Conservation (phyloP, 164 flowering plant genomes). For the Vitis vinifera region ASM3070453v1 NC_081813.1:3062001-3062500, state of each 20-base stretch:
- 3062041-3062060: background rate
- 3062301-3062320: too few species aligned
- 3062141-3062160: conserved; percentile 42
- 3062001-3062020: too few species aligned
- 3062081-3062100: background rate
- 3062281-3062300: too few species aligned
- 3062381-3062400: conserved; percentile 91
- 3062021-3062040: too few species aligned
- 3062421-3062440: conserved; percentile 74
- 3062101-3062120: conserved; percentile 34
- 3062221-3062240: too few species aligned
- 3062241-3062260: too few species aligned
- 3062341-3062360: too few species aligned
- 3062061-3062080: background rate
- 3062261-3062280: too few species aligned
- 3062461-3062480: conserved; percentile 91
- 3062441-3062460: conserved; percentile 92
- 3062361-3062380: conserved; percentile 37
- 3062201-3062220: too few species aligned
- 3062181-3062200: conserved; percentile 41
- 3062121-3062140: conserved; percentile 54
- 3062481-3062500: conserved; percentile 83
- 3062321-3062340: too few species aligned
- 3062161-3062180: conserved; percentile 56
- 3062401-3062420: conserved; percentile 73